These are phyloP conservation scores for Monosporascus sp. DNA, from an alignment of 2,329 filamentous ascomycete species.

Conservation along the genomic window DNA sequence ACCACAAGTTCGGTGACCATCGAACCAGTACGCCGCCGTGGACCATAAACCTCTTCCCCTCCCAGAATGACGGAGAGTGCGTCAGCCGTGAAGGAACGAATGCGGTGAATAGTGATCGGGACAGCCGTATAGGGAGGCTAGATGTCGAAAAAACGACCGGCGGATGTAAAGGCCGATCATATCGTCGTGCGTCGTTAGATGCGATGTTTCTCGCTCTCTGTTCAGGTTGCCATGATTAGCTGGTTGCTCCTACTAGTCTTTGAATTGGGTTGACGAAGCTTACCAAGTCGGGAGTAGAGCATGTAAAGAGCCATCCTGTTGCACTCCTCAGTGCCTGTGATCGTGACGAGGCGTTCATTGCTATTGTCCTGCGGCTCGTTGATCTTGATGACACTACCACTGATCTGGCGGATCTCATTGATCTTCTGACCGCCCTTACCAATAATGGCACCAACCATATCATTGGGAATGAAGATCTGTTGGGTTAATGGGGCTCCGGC, in stretches of 20 bases:
- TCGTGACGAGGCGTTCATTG: slow-evolving; percentile 95
- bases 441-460: slow-evolving; percentile 99
- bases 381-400: slow-evolving; percentile 98
- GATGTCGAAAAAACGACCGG: slow-evolving; percentile 7
- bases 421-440: slow-evolving; percentile 98
- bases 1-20: slow-evolving; percentile 12
- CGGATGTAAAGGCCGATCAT: slow-evolving; percentile 11
- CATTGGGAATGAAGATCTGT: slow-evolving; percentile 98
- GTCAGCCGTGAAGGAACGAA: slow-evolving; percentile 13
- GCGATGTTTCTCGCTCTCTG: slow-evolving; percentile 28
- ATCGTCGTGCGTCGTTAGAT: slow-evolving; percentile 18
- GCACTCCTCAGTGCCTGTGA: slow-evolving; percentile 95
- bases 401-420: slow-evolving; percentile 96
- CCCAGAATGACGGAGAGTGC: slow-evolving; percentile 7
- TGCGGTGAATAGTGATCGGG: slow-evolving; percentile 9
- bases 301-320: slow-evolving; percentile 99
- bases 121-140: slow-evolving; percentile 4
- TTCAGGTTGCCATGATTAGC: slow-evolving; percentile 20
- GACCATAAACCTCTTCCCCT: slow-evolving; percentile 15
- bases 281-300: slow-evolving; percentile 95
- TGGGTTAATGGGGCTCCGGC: slow-evolving; percentile 86
- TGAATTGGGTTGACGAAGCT: slow-evolving; percentile 26
- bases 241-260: slow-evolving; percentile 10
- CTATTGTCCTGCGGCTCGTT: slow-evolving; percentile 99
- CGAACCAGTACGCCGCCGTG: slow-evolving; percentile 23